Evolutionary conservation across 2,329 filamentous ascomycete genomes (phyloP).

Genomic region (Penicillium freii): DNA sequence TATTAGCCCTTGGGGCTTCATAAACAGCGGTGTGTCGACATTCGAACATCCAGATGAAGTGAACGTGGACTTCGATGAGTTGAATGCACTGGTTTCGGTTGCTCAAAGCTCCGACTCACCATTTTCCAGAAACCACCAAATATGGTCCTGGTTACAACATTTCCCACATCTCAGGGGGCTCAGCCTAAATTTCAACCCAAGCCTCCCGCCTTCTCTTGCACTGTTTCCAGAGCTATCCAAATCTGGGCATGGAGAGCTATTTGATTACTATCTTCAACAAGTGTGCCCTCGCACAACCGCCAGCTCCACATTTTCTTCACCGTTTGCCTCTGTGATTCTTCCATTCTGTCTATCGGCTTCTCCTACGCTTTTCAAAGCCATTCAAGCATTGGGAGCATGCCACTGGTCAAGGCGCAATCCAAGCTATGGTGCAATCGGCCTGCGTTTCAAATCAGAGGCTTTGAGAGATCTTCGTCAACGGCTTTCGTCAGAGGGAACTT

Average conservation of each 20-base stretch:
- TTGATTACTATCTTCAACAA: conserved; percentile 44
- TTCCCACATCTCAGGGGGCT: conserved; percentile 6
- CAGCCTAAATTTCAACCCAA: background rate
- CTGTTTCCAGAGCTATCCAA: conserved; percentile 33
- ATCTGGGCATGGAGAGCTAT: conserved; percentile 31
- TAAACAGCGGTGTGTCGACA: conserved; percentile 32
- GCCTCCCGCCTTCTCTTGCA: conserved; percentile 21
- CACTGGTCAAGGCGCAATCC: conserved; percentile 37
- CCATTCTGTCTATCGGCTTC: conserved; percentile 42
- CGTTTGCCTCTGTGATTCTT: conserved; percentile 41
- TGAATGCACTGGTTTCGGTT: conserved; percentile 15
- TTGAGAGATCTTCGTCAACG: conserved; percentile 38
- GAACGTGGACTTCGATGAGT: conserved; percentile 26
- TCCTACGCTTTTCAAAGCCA: conserved; percentile 38
- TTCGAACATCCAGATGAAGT: conserved; percentile 30
- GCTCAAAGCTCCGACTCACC: conserved; percentile 3
- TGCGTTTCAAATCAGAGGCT: conserved; percentile 40
- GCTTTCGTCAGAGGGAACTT: conserved; percentile 29
- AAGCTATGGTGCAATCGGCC: conserved; percentile 32
- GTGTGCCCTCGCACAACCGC: conserved; percentile 43
- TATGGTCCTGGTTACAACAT: conserved; percentile 8
- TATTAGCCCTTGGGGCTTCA: conserved; percentile 33
- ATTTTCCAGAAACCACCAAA: background rate
- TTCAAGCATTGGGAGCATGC: conserved; percentile 42
- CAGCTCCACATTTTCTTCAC: conserved; percentile 36